Base-by-base conservation (phyloP, 192 early-diverging fungal species). In the Chytriomyces sp. region DNA sequence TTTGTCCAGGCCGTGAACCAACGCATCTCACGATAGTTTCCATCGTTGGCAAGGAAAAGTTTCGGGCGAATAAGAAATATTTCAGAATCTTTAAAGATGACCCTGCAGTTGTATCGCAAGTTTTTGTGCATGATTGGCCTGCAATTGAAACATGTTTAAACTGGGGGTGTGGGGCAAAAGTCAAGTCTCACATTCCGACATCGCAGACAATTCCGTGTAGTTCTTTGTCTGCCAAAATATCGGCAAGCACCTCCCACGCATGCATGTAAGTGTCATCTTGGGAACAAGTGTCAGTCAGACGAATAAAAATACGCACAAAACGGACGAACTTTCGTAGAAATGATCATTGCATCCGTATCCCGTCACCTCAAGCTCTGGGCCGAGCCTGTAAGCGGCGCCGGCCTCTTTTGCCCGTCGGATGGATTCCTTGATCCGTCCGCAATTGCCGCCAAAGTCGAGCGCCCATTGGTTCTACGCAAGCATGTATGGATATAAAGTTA, bases 261-360 rank as follows among this genome's bases (percentile, higher is more conserved):
- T 99, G 98, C 16, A 91, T 79, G 81, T 91, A 91, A 0, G 98
- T 99, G 83, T 99, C 98, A 64, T 89, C 93, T 94, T 49, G 20
- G 28, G 28, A 44, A 13, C n/a, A 8, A 26, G 59, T 18, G n/a
- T 23, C 6, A 49, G 61, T 26, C 35, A 35, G 35, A 35, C 16
- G 9, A 16, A 7, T 26, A 16, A 77, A 77, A 35, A 61, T 49
- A 61, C 1, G 4, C 45, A 44, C 10, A n/a, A 7, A 47, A 18
- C 44, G 60, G 9, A 16, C 53, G 50, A 80, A 92, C 92, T 87
- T 89, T 99, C 98, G 45, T 96, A 83, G 81, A 98, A 98, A 71
- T 99, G 98, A 82, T 99, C 98, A 69, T 94, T 92, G 88, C 98
- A 99, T 11, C 97, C 97, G 80, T 99, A 99, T 28, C 98, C 98